Evolutionary conservation across 2,329 filamentous ascomycete species (phyloP), one percentile per base, ranked within the genome.

Genomic region (Coleophoma eucalyptorum): DNA sequence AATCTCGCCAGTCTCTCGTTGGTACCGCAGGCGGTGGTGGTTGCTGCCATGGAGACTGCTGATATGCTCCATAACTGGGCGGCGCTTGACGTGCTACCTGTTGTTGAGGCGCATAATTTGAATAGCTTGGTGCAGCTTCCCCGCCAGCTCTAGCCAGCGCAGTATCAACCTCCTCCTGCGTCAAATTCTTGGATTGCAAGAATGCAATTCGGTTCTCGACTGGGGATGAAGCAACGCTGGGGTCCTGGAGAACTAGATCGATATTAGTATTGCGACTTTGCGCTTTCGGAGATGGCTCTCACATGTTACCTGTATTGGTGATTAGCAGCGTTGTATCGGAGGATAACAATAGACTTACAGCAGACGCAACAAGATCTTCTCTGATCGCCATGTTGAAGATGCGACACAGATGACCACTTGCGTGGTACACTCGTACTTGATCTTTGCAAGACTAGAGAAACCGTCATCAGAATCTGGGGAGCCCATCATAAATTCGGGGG

Each of bases 121-220:
- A 71, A 55, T 63, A 65, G 47, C 64, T 72, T 64, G 72, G 69
- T 33, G 73, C 71, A 42, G 74, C 66, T 58, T 79, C 80, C 62
- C 83, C 83, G 56, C 86, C 84, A 43, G 83, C 84, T 63, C 93
- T 84, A 40, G 89, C 80, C 58, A 99, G 79, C 15, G 95, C 89
- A 35, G 83, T 77, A 65, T 94, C 89, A 63, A 99, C 88, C 72
- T 99, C 95, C 71, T 97, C 93, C 68, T 94, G 89, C 1, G 93
- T 97, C 49, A 99, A 80, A 69, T 99, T 97, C 73, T 99, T 99
- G 7, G 92, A 95, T 69, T 92, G 89, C 18, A 99, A 79, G 62
- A 99, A 99, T 8, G 91, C 88, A 53, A 97, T 81, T 58, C 90
- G 86, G 71, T 94, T 97, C 65, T 97, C 94, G 55, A 96, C 74